phyloP scores from a whole-genome alignment of 345 rosid species.

The Boechera retrofracta region DNA sequence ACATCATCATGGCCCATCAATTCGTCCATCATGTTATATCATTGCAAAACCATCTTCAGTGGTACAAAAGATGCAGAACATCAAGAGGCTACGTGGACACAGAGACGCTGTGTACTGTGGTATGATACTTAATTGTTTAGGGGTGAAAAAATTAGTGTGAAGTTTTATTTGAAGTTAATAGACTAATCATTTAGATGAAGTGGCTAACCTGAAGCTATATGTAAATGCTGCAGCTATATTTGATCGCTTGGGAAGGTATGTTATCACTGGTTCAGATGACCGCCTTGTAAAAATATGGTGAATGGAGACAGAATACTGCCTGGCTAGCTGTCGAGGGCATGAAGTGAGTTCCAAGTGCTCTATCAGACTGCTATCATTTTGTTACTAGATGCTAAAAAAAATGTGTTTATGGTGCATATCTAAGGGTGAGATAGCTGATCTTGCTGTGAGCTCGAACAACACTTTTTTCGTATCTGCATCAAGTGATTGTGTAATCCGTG shows the following conservation, averaged over 20 bases:
- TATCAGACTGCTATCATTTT: too few species aligned
- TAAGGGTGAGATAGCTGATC: conserved; percentile 95
- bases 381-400: too few species aligned
- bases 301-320: conserved; percentile 98
- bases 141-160: neutral
- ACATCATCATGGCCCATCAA: conserved; percentile 93
- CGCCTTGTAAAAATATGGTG: conserved; percentile 99
- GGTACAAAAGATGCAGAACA: conserved; percentile 96
- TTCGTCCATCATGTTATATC: conserved; percentile 90
- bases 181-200: conserved; percentile 21
- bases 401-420: too few species aligned
- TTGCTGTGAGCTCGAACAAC: conserved; percentile 97
- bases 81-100: conserved; percentile 90
- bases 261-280: conserved; percentile 96
- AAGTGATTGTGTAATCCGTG: conserved; percentile 90
- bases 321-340: conserved; percentile 99
- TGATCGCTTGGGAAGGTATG: conserved; percentile 95
- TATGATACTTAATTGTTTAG: conserved; percentile 39
- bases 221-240: conserved; percentile 76
- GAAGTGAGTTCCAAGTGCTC: conserved; percentile 18
- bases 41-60: conserved; percentile 91
- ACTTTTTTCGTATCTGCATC: conserved; percentile 91
- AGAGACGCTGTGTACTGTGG: conserved; percentile 99
- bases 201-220: conserved; percentile 38
- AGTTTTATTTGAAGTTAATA: neutral